Base-by-base conservation (phyloP, 768 basidiomycete species). In the Tulasnella sp. region DNA sequence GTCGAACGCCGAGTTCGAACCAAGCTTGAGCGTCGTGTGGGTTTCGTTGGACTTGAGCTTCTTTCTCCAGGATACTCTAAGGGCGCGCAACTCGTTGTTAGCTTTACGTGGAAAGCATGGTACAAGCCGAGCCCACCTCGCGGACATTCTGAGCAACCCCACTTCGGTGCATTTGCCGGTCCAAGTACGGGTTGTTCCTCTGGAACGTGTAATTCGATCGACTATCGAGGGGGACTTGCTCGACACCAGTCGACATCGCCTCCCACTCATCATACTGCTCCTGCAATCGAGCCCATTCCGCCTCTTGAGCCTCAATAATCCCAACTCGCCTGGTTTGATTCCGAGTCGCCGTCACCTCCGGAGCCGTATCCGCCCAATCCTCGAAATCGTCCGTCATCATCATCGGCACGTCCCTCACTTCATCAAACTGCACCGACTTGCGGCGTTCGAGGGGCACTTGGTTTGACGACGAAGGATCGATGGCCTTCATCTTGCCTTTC, bases 1-100 rank as follows among this genome's bases (percentile, higher is more conserved):
- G 97, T 80, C 92, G 95, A 65, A 99, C 89, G 32, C 97, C 97
- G 66, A 98, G 88, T 75, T 90, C 87, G 78, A 86, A 95, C 97
- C 97, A 99, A 9, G 89, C 90, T 40, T 80, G 75, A 4, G 91
- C 88, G 76, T 91, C 86, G 9, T 79, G 81, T 74, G 89, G 88
- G 76, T 94, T 86, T 44, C 84, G 86, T 77, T 96, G 92, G 16
- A 96, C 94, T 32, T 85, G 85, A 7, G 96, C 96, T 81, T 99
- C 96, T 14, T 94, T 83, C 78, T 94, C 90, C 36, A 98, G 83
- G 9, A 98, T 88, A 75, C 85, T 90, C 94, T 98, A 81, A 66
- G 39, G 37, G 17, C 12, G 9, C 8, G 32, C 26, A 42, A 40
- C 16, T 2, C n/a, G 16, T 42, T 40, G 35, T 9, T 12, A 29